Base-by-base conservation (phyloP, 2,329 filamentous ascomycete genomes). In the Phaeophleospora eucalypticola region DNA sequence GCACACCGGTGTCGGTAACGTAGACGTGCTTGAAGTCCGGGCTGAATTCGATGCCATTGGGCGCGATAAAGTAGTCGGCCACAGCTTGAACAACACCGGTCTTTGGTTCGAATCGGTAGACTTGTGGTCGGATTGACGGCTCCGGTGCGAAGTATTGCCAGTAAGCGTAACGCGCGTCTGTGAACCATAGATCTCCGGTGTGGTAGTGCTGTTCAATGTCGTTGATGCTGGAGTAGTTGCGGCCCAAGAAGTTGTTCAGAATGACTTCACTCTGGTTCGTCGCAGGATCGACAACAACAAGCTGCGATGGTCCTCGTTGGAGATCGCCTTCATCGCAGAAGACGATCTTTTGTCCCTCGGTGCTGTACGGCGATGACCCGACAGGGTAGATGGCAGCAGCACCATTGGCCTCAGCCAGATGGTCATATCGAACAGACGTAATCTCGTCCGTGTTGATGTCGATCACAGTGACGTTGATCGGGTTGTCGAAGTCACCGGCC, bases 101-200 rank as follows among this genome's bases (percentile, higher is more conserved):
- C 1, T 54, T 55, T 0, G 74, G 72, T 42, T 77, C 72, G 37
- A 76, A 74, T 2, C 78, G 75, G 59, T 83, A 84, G 0, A 82
- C 78, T 55, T 83, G 80, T 46, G 76, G 77, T 3, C 69, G 75
- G 4, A 82, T 61, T 0, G 70, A 72, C 0, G 79, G 79, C 4
- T 61, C 52, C 0, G 76, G 76, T 0, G 78, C 70, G 56, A 83
- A 82, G 41, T 56, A 51, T 24, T 57, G 49, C 50, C 75, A 68
- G 48, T 70, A 77, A 2, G 77, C 80, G 51, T 83, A 83, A 4
- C 74, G 68, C 0, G 77, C 75, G 46, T 84, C 81, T 1, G 80
- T 83, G 55, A 84, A 83, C 67, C 81, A 84, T 3, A 84, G 64
- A 32, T 80, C 74, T 10, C 72, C 71, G 42, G 75, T 81, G 3